Percentiles rank a stretch among this genome's conserved stretches.
Conservation (phyloP, 805 yeast genomes). For the Saturnispora sekii region DNA sequence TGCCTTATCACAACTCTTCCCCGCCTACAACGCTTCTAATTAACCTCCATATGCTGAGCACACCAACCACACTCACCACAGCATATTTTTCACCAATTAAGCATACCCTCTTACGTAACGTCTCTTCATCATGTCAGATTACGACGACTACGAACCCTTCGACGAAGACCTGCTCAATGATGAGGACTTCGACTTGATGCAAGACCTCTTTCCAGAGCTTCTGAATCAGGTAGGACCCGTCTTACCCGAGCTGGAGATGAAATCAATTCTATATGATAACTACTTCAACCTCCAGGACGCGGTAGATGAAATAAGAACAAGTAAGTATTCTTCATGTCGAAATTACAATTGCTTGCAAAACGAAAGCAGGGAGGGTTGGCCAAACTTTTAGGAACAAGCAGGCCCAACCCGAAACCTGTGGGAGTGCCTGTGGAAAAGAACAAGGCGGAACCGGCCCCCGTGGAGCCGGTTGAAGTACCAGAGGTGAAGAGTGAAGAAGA, state of each 20-base stretch:
- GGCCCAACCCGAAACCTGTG: neutral
- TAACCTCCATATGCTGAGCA: too few relatives aligned
- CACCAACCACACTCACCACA: too few relatives aligned
- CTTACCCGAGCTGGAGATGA: slow-evolving; percentile 5
- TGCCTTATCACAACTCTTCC: too few relatives aligned
- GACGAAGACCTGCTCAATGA: slow-evolving; percentile 32
- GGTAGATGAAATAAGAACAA: slow-evolving; percentile 5
- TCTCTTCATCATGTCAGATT: slow-evolving; percentile 1
- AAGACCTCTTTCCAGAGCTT: slow-evolving; percentile 12
- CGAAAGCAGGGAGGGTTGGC: slow-evolving; percentile 5
- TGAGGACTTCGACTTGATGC: slow-evolving; percentile 29
- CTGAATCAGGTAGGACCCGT: neutral
- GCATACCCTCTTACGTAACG: too few relatives aligned
- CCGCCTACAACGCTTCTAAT: neutral
- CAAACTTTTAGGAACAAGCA: slow-evolving; percentile 1
- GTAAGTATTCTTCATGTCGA: slow-evolving; percentile 14
- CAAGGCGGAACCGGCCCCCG: neutral
- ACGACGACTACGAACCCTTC: slow-evolving; percentile 9
- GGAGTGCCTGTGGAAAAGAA: neutral
- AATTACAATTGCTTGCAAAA: slow-evolving; percentile 14
- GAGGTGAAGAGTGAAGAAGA: too few relatives aligned
- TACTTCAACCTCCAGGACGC: slow-evolving; percentile 12
- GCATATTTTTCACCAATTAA: too few relatives aligned
- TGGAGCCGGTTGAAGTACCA: too few relatives aligned
- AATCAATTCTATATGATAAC: slow-evolving; percentile 11